These are phyloP conservation scores for Fusarium buharicum DNA, from an alignment of 2,329 filamentous ascomycete genomes.

Conservation along the genomic window DNA sequence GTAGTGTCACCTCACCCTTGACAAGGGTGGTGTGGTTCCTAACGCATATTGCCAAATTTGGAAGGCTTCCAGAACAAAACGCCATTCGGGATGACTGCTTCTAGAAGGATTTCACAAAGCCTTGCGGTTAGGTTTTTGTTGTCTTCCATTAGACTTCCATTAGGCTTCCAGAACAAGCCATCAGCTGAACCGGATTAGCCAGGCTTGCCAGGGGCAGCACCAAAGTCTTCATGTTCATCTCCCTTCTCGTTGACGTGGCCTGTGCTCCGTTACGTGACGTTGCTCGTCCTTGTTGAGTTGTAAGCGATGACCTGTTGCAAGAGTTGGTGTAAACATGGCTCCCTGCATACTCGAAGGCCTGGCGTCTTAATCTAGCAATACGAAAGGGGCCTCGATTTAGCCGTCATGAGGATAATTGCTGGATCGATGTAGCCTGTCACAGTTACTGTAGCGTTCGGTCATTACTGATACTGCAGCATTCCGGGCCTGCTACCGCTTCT, in stretches of 20 bases:
- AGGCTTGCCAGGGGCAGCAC: neutral
- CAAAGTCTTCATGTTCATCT: neutral
- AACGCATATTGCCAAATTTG: conserved; percentile 16
- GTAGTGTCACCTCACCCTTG: conserved; percentile 34
- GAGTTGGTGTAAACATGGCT: conserved; percentile 2
- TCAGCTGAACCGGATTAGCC: conserved; percentile 5
- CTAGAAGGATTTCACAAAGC: conserved; percentile 33
- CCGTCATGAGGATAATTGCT: neutral
- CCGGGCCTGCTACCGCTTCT: neutral
- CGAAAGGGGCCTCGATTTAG: conserved; percentile 3
- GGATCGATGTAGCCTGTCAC: neutral
- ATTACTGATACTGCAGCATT: neutral
- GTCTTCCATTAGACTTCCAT: conserved; percentile 13
- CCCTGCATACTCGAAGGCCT: conserved; percentile 11
- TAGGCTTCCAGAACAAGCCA: conserved; percentile 24
- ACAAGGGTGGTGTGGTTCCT: conserved; percentile 31
- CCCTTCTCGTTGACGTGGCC: conserved; percentile 6
- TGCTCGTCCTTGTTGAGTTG: neutral
- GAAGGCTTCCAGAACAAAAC: conserved; percentile 43
- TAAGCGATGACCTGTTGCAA: neutral
- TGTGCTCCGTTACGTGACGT: conserved; percentile 14
- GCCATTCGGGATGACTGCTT: conserved; percentile 29
- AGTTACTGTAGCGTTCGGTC: neutral
- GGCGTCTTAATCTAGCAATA: neutral
- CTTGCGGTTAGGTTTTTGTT: neutral